Percentiles rank a stretch among this genome's conserved stretches.
Conservation (phyloP, 2,329 filamentous ascomycete species). For the Fusarium penzigii region DNA sequence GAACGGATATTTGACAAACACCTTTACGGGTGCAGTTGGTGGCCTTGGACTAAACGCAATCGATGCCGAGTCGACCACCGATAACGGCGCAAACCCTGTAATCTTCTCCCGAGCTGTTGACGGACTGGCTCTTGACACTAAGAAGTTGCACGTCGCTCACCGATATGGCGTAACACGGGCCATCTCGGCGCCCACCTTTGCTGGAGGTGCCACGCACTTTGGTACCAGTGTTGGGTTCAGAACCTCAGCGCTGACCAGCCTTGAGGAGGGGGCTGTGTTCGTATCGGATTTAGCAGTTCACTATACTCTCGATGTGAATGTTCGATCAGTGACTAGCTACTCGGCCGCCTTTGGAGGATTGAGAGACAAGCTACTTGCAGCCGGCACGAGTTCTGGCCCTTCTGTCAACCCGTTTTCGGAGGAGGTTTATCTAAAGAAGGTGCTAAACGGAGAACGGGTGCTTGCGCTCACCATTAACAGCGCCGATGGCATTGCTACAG, state of each 20-base stretch:
- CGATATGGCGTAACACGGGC: slow-evolving; percentile 60
- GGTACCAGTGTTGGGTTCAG: slow-evolving; percentile 62
- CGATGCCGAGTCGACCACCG: slow-evolving; percentile 54
- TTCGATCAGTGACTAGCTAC: slow-evolving; percentile 48
- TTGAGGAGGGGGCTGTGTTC: slow-evolving; percentile 54
- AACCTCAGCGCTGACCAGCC: slow-evolving; percentile 48
- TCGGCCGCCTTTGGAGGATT: slow-evolving; percentile 55
- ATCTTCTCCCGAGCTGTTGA: slow-evolving; percentile 60
- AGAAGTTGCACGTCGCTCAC: slow-evolving; percentile 55
- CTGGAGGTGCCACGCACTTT: slow-evolving; percentile 44
- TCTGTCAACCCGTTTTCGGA: slow-evolving; percentile 47
- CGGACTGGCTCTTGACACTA: slow-evolving; percentile 55
- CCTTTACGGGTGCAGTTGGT: slow-evolving; percentile 63
- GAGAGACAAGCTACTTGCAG: slow-evolving; percentile 55
- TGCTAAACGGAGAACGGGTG: slow-evolving; percentile 54
- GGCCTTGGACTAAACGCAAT: slow-evolving; percentile 65
- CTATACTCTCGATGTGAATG: slow-evolving; percentile 53
- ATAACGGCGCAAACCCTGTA: slow-evolving; percentile 49
- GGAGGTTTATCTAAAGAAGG: slow-evolving; percentile 51
- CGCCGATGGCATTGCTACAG: slow-evolving; percentile 61
- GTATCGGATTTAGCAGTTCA: slow-evolving; percentile 56
- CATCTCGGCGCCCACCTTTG: slow-evolving; percentile 56
- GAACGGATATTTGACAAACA: slow-evolving; percentile 61
- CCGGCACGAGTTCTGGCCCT: slow-evolving; percentile 40
- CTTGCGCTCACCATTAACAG: slow-evolving; percentile 62